phyloP scores from a whole-genome alignment of 2,329 filamentous ascomycete genomes.

The Hortaea sp. region DNA sequence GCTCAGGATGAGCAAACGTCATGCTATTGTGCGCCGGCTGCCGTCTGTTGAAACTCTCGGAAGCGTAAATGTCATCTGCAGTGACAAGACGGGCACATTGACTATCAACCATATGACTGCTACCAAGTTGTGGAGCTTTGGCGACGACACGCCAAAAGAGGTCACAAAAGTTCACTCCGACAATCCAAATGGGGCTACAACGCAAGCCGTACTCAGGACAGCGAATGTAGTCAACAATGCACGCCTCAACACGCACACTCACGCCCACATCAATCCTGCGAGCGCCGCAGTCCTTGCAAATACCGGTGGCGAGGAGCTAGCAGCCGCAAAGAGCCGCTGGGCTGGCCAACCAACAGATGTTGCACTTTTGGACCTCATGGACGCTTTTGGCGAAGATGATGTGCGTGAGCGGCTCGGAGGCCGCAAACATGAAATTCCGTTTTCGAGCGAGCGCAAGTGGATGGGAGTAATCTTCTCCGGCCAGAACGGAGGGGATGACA shows the following conservation, averaged over 20 bases:
- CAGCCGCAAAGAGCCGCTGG: constrained; percentile 75
- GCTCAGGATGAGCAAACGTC: constrained; percentile 87
- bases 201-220: constrained; percentile 72
- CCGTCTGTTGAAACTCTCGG: constrained; percentile 96
- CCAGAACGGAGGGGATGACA: constrained; percentile 56
- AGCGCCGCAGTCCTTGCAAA: constrained; percentile 78
- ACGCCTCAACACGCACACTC: constrained; percentile 58
- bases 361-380: constrained; percentile 87
- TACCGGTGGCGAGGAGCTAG: constrained; percentile 51
- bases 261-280: constrained; percentile 47
- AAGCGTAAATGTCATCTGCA: constrained; percentile 99
- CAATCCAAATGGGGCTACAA: constrained; percentile 57
- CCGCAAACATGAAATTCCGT: constrained; percentile 77
- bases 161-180: constrained; percentile 45
- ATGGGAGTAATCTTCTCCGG: constrained; percentile 82
- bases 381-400: constrained; percentile 85
- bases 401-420: constrained; percentile 76
- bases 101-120: constrained; percentile 99
- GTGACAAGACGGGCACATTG: constrained; percentile 92
- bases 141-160: constrained; percentile 48
- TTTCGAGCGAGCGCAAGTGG: constrained; percentile 97
- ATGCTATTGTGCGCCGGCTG: constrained; percentile 89
- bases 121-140: constrained; percentile 90
- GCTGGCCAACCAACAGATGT: constrained; percentile 95
- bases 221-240: constrained; percentile 97